Base-by-base conservation (phyloP, 1,139 yeast genomes). In the Kluyveromyces sp. region DNA sequence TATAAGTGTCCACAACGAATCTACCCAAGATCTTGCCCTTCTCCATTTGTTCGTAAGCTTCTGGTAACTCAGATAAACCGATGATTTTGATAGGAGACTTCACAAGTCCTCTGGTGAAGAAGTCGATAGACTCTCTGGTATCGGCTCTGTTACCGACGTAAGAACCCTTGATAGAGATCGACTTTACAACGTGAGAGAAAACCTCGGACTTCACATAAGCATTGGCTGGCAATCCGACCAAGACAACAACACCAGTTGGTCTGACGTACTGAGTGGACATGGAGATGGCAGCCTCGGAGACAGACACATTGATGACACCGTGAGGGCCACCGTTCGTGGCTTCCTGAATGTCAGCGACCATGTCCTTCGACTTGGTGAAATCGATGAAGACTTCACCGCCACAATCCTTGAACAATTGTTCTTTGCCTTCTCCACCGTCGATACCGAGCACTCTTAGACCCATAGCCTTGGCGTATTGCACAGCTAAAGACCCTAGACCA, bases 111-210 rank as follows among this genome's bases (percentile, higher is more conserved):
- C 83, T 72, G 55, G 70, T 46, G 65, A 77, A 78, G 74, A 78
- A 78, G 59, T 78, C 83, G 58, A 78, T 67, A 51, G 84, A 83
- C 67, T 78, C 83, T 55, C 80, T 74, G 52, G 82, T 71, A 64
- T 78, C 83, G 54, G 83, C 82, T 71, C 84, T 74, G 77, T 78
- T 78, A 64, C 84, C 84, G 51, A 78, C 83, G 61, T 78, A 78
- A 51, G 83, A 78, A 61, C 83, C 84, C 51, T 64, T 74, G 58
- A 78, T 75, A 50, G 67, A 63, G 60, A 75, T 67, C 47, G 81
- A 73, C 63, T 69, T 77, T 50, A 76, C 75, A 50, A 78, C 83
- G 48, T 78, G 68, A 49, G 69, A 66, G 64, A 78, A 78, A 39
- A 78, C 79, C 48, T 74, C 71, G 37, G 81, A 71, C 46, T 61